Base-by-base conservation (phyloP, 306 rosid species). In the Albizia julibrissin region DNA sequence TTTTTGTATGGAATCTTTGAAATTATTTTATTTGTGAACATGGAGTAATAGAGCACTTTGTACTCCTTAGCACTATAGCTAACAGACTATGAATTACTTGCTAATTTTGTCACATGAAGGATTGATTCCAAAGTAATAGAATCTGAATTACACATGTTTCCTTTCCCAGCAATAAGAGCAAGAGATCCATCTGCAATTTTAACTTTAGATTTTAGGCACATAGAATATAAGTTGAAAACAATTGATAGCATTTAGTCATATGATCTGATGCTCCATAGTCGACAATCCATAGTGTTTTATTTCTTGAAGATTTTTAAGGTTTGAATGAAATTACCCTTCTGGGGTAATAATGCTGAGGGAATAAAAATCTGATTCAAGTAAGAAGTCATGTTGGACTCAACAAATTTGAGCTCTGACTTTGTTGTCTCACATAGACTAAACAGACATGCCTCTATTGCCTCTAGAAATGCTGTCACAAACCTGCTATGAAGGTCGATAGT, bases 1-100 rank as follows among this genome's bases (percentile, higher is more conserved):
- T 37, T 34, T 37, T 37, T 37, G 40, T 6, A 37, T 37, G 40
- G 99, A 76, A 80, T 80, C 82, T 84, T 79, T 75, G 52, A 71
- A 72, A 39, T 62, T 70, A 34, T 67, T 82, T 58, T 58, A 79
- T 76, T 78, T 69, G 78, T 47, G 37, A 74, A 68, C 37, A 78
- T 80, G 46, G 46, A 73, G 42, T 52, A 26, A 54, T 58, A 58
- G 64, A 56, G 65, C 15, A 21, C 26, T 54, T 21, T 54, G 61
- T 54, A 21, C 24, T 19, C 26, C 61, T 54, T 54, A 19, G 11
- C 24, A 22, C 31, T 22, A 9, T 22, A 29, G 65, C 65, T 22
- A 22, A 10, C 12, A 22, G 15, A 58, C 65, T 2, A 22, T 10
- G 10, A 22, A 58, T 58, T 22, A 10, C 26, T 7, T 8, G 27